Evolutionary conservation across 2,329 filamentous ascomycete genomes (phyloP).

Genomic region (Fusarium sp.): DNA sequence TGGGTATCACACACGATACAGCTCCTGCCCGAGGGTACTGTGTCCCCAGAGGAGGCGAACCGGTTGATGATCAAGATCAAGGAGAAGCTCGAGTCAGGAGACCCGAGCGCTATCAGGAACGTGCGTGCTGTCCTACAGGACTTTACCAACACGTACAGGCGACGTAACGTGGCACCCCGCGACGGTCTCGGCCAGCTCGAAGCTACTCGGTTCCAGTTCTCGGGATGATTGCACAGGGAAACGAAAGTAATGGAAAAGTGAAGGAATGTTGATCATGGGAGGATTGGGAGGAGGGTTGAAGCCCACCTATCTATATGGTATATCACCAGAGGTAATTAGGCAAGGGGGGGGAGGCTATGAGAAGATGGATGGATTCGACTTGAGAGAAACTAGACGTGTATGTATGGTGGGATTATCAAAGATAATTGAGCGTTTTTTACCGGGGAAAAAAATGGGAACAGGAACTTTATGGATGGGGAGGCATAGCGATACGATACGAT

Average conservation of each 20-base stretch:
- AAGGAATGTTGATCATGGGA: not conserved
- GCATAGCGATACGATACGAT: conserved; percentile 19
- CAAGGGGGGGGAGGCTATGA: not conserved
- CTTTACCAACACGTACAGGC: conserved; percentile 93
- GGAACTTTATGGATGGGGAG: conserved; percentile 2
- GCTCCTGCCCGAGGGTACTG: conserved; percentile 83
- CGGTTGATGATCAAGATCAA: conserved; percentile 83
- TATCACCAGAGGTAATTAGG: conserved; percentile 11
- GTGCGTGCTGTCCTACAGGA: conserved; percentile 90
- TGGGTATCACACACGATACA: conserved; percentile 89
- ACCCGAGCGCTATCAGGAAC: conserved; percentile 72
- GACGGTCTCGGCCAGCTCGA: conserved; percentile 91
- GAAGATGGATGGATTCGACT: conserved; percentile 25
- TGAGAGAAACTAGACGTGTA: conserved; percentile 17
- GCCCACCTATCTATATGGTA: conserved; percentile 6
- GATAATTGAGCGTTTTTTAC: conserved; percentile 37
- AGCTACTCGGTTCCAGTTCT: conserved; percentile 86
- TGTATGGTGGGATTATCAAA: conserved; percentile 36
- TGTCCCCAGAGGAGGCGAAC: conserved; percentile 83
- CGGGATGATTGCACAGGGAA: conserved; percentile 43
- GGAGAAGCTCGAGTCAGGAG: conserved; percentile 77
- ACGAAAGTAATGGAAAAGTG: not conserved
- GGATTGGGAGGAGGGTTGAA: not conserved
- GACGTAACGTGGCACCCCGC: conserved; percentile 93
- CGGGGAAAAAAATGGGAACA: conserved; percentile 20